These are phyloP conservation scores for Coemansia sp. DNA, from an alignment of 192 early-diverging fungal genomes.

Conservation along the genomic window DNA sequence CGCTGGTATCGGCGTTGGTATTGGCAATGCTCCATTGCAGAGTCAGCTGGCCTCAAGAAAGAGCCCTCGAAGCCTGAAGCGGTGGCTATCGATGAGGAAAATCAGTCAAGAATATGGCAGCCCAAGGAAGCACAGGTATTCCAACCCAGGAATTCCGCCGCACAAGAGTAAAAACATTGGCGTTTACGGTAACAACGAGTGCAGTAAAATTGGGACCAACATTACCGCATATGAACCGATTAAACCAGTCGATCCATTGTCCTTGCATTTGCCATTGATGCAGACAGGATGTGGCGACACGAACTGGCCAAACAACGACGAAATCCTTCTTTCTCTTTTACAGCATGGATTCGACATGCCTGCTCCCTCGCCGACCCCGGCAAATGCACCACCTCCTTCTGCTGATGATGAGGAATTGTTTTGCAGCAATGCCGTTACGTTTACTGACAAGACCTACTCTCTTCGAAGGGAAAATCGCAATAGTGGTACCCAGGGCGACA, in stretches of 20 bases:
- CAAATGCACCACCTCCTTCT: slow-evolving; percentile 1
- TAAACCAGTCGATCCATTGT: neutral
- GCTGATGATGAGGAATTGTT: neutral
- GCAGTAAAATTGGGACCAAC: neutral
- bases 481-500: neutral
- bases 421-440: neutral
- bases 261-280: neutral
- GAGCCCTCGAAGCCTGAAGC: slow-evolving; percentile 29
- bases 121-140: neutral
- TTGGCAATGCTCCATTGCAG: neutral
- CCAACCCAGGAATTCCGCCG: too few species aligned
- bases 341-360: slow-evolving; percentile 6
- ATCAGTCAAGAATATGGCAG: slow-evolving; percentile 10
- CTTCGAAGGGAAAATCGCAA: neutral
- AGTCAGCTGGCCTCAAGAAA: neutral
- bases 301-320: neutral
- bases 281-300: neutral
- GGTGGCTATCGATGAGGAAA: slow-evolving; percentile 40
- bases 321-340: neutral
- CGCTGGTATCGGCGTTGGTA: neutral
- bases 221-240: neutral
- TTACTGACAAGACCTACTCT: neutral
- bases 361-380: neutral
- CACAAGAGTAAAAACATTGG: neutral
- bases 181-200: neutral